Base-by-base conservation (phyloP, 345 rosid genomes). In the Pseudoturritis turrita region DNA sequence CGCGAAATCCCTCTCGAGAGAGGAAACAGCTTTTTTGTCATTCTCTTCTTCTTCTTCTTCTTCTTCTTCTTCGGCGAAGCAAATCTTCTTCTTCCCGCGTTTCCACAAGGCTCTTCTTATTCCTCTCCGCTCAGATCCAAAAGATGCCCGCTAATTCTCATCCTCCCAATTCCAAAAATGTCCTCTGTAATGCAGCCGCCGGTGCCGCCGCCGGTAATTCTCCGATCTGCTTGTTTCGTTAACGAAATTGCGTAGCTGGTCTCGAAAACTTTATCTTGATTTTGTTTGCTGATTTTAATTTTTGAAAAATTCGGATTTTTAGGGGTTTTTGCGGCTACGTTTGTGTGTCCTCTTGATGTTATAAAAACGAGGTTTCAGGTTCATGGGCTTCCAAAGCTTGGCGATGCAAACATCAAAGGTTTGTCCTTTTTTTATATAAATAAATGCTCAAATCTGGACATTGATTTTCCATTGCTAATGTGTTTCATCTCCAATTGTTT, bases 361-460 rank as follows among this genome's bases (percentile, higher is more conserved):
- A 89, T 92, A 58, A 92, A 92, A 73, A 92, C 98, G 29, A 84
- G 98, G 81, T 87, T 92, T 74, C 98, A 92, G 70, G 98, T 92
- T 70, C 92, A 89, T 54, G 98, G 98, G 49, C 66, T 92, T 26
- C 92, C 89, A 4, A 74, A 75, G 67, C 78, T 83, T 25, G 62
- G 73, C 31, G 62, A 69, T 78, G 68, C 75, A 40, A 82, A 62
- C 39, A 50, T 77, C 76, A 85, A 76, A 87, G 84, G 94, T 92
- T 80, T 25, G 58, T 56, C 41, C 50, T 40, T 66, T 72, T 3
- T 13, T 26, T 22, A 3, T 11, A 28, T 5, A 33, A 17, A 39
- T 1, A 28, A 10, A 10, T 15, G 23, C n/a, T 44, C 37, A 14
- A n/a, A 6, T 12, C 39, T 19, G 12, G 11, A 31, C 3, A 33